Evolutionary conservation across 108 stramenopile genomes (phyloP), one percentile per base, ranked within the genome.

Genomic region (Cyclotella baltica): DNA sequence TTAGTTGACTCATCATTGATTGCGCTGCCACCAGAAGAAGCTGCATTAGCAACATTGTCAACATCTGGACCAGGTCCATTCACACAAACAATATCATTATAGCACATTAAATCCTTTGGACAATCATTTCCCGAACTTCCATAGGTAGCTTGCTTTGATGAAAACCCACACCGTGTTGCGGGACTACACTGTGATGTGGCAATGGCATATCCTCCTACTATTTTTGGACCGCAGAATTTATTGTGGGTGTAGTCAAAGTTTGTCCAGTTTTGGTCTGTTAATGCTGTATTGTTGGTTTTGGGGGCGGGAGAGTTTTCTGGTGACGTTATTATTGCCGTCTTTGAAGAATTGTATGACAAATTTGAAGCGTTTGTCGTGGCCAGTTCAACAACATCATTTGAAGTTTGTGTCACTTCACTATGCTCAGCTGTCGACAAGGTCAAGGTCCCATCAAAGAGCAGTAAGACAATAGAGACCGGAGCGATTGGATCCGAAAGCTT

Each of bases 171-270:
- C n/a, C 4, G 2, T 13, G 58, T 59, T 6, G 31, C 5, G 11
- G 58, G 58, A 18, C 30, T 11, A 19, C 58, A 59, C n/a, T 30
- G 30, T 9, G 58, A 31, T 11, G 30, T 28, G 9, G 58, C 58
- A 52, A 52, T 52, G n/a, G 11, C 51, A 52, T 52, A 52, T 4
- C 51, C 51, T 20, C 51, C 51, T 52, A 52, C 51, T n/a, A 52
- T 52, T 52, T 52, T 52, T n/a, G 51, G 51, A 20, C 51, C 51
- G 51, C 51, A 52, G 51, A 52, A 52, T 52, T 52, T 52, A 20
- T 4, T 52, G n/a, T 52, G 51, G 51, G 51, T 19, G n/a, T 52
- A 52, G n/a, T 52, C 51, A 52, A 52, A 52, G 51, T 52, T 52
- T 13, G 51, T 52, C 51, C 51, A 52, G n/a, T 52, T n/a, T n/a